Conservation (phyloP, 345 rosid genomes). For the Aquilaria yunnanensis region DNA sequence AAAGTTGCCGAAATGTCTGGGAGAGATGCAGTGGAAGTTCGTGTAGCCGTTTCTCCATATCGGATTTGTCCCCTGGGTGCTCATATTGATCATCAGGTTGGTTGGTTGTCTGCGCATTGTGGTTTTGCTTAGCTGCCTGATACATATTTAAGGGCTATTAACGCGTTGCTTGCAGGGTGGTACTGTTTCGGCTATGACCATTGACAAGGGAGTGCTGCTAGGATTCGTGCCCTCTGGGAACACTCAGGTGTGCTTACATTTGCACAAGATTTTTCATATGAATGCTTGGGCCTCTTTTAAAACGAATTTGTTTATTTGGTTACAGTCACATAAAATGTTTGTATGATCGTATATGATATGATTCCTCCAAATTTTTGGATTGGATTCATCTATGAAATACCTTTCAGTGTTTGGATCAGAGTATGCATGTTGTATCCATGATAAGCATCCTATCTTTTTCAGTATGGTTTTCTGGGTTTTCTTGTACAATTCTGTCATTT, state of each 20-base stretch:
- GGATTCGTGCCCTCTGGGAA: constrained; percentile 74
- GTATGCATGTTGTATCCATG: background rate
- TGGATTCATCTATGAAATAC: no score
- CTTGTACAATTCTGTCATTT: no score
- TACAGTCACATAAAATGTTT: no score
- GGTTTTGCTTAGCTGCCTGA: background rate
- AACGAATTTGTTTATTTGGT: no score
- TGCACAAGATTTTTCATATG: background rate
- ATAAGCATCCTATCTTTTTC: no score
- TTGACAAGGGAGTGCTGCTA: constrained; percentile 75
- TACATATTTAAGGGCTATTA: background rate
- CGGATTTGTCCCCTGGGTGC: constrained; percentile 97
- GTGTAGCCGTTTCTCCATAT: constrained; percentile 75
- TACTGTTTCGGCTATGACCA: constrained; percentile 85
- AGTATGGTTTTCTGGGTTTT: no score
- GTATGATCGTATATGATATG: no score
- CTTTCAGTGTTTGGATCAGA: no score
- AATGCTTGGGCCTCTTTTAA: no score
- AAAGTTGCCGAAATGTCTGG: constrained; percentile 58
- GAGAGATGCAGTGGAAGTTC: constrained; percentile 44
- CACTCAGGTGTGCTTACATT: constrained; percentile 36
- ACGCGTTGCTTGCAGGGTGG: constrained; percentile 57
- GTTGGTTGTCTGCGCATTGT: background rate
- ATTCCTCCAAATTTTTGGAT: no score
- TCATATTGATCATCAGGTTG: constrained; percentile 94